Evolutionary conservation across 768 basidiomycete genomes (phyloP).

Genomic region (Macrocybe gigantea): DNA sequence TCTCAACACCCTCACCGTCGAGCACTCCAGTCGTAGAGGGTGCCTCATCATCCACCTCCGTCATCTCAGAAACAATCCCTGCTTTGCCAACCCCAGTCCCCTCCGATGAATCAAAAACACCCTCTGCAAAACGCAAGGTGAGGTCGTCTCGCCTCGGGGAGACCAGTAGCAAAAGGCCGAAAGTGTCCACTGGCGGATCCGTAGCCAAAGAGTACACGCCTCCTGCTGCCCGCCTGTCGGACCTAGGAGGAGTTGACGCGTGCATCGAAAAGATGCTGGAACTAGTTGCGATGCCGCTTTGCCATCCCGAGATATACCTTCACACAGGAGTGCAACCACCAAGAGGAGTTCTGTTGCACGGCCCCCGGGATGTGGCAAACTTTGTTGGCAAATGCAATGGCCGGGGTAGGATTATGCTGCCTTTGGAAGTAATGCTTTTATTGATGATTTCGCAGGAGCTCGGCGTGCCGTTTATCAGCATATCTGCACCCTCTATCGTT

Average conservation of each 20-base stretch:
- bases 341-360: constrained; percentile 87
- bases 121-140: constrained; percentile 51
- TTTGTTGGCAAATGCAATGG: constrained; percentile 87
- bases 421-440: neutral
- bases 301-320: constrained; percentile 92
- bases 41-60: constrained; percentile 10
- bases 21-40: constrained; percentile 18
- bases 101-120: constrained; percentile 5
- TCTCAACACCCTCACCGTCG: constrained; percentile 20
- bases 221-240: constrained; percentile 70
- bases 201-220: constrained; percentile 64
- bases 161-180: constrained; percentile 53
- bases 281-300: constrained; percentile 92
- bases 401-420: constrained; percentile 59
- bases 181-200: constrained; percentile 27
- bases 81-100: constrained; percentile 7
- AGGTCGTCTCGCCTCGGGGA: constrained; percentile 47
- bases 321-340: constrained; percentile 92
- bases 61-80: constrained; percentile 13
- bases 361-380: constrained; percentile 98
- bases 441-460: constrained; percentile 59
- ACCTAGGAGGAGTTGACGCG: constrained; percentile 81
- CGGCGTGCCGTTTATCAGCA: constrained; percentile 85
- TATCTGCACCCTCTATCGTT: constrained; percentile 94
- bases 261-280: constrained; percentile 93